Evolutionary conservation across 257 asterid genomes (phyloP), one percentile per base, ranked within the genome.

Genomic region (Henckelia pumila): DNA sequence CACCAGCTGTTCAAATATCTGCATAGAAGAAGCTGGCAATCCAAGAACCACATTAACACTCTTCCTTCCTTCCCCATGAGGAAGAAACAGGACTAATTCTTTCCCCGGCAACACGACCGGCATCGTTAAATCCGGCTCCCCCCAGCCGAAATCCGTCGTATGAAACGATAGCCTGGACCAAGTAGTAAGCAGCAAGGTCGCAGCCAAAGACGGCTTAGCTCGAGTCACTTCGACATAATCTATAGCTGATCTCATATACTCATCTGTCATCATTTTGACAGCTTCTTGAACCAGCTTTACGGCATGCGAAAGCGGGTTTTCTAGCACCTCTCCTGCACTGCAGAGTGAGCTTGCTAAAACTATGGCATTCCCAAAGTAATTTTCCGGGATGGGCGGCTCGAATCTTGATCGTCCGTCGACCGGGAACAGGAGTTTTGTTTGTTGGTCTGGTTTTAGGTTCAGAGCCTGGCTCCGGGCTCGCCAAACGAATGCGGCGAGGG

Each of bases 81-180:
- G 88, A 16, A 89, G 92, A 49, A 92, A 92, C 66, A 89, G 67
- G 23, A 83, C 79, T 20, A 89, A 94, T 67, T 92, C 97, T 80
- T 85, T 92, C 76, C 85, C 96, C 0, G 96, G 97, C 64, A 92
- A 75, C 2, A 76, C 88, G 28, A 86, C 96, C 0, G 93, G 96
- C 19, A 96, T 93, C 4, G 97, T 80, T 22, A 77, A 22, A 37
- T 79, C 67, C 1, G 97, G 96, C 69, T 84, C 86, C 9, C 98
- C 97, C 98, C 95, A 92, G 3, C 98, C 95, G 23, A 92, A 92
- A 74, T 92, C 95, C 0, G 95, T 85, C 0, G 91, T 87, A 84
- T 87, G 89, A 65, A 92, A 92, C 1, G 92, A 79, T 17, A 89
- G 82, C 71, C 84, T 81, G 9, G 95, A 92, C 98, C 98, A 92